Percentiles rank a stretch among this genome's conserved stretches.
phyloP scores from a whole-genome alignment of 192 early-diverging fungal genomes.

The Haplosporangium gracile region DNA sequence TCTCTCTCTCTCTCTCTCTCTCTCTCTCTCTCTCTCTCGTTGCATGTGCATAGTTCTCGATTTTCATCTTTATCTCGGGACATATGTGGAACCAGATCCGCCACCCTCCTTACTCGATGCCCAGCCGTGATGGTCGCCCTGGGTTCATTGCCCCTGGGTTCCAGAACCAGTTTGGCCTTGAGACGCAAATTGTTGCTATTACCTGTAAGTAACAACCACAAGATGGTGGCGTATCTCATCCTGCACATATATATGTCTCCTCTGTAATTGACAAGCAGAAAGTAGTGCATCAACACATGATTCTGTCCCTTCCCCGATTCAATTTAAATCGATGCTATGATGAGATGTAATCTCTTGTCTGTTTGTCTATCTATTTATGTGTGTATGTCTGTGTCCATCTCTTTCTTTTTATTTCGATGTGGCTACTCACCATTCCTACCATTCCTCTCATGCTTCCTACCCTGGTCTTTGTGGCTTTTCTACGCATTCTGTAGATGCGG shows the following conservation, averaged over 20 bases:
- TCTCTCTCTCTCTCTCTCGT: too few species aligned
- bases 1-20: too few species aligned
- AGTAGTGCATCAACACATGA: neutral
- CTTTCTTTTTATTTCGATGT: neutral
- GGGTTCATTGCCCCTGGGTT: slow-evolving; percentile 76
- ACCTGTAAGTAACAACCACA: slow-evolving; percentile 68
- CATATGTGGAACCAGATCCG: slow-evolving; percentile 92
- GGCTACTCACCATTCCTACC: neutral
- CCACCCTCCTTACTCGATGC: slow-evolving; percentile 73
- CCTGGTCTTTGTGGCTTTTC: neutral
- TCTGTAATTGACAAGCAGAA: neutral
- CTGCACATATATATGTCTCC: neutral
- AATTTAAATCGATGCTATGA: neutral
- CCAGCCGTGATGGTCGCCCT: slow-evolving; percentile 63
- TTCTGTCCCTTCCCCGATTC: neutral
- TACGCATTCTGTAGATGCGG: slow-evolving; percentile 65
- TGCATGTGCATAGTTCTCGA: slow-evolving; percentile 57
- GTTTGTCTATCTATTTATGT: neutral
- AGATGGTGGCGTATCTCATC: neutral
- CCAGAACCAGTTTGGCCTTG: slow-evolving; percentile 76
- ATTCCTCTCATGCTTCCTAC: neutral
- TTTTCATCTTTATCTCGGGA: slow-evolving; percentile 82
- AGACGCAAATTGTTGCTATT: slow-evolving; percentile 78
- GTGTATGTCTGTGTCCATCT: neutral
- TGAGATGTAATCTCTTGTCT: neutral